phyloP scores from a whole-genome alignment of 2,329 filamentous ascomycete species.

The Aspergillus proliferans region DNA sequence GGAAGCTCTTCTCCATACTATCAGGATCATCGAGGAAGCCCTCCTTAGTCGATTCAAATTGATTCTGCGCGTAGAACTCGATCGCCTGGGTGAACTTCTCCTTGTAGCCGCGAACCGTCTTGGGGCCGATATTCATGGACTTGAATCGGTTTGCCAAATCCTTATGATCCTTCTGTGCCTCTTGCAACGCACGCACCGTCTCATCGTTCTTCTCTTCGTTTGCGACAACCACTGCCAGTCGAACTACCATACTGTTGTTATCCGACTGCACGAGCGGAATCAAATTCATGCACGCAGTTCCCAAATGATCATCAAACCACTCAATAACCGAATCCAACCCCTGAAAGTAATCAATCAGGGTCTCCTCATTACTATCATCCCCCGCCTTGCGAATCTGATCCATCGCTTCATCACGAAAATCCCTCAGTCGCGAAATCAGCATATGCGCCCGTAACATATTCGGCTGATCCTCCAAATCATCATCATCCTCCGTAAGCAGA shows the following conservation, averaged over 20 bases:
- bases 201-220: slow-evolving; percentile 96
- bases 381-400: slow-evolving; percentile 81
- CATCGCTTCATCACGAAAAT: slow-evolving; percentile 93
- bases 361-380: slow-evolving; percentile 68
- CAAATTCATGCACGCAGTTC: slow-evolving; percentile 78
- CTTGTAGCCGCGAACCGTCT: slow-evolving; percentile 90
- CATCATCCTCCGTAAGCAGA: slow-evolving; percentile 76
- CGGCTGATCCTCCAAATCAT: slow-evolving; percentile 81
- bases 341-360: slow-evolving; percentile 83
- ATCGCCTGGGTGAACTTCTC: slow-evolving; percentile 86
- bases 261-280: slow-evolving; percentile 80
- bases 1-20: slow-evolving; percentile 76
- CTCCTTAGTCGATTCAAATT: slow-evolving; percentile 65
- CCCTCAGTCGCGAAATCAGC: slow-evolving; percentile 81
- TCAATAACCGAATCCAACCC: slow-evolving; percentile 80
- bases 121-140: slow-evolving; percentile 88
- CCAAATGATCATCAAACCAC: slow-evolving; percentile 94
- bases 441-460: slow-evolving; percentile 87
- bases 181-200: slow-evolving; percentile 82
- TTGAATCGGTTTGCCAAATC: slow-evolving; percentile 91
- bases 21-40: slow-evolving; percentile 78
- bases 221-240: slow-evolving; percentile 85
- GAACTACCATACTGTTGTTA: slow-evolving; percentile 82
- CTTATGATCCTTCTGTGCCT: slow-evolving; percentile 91
- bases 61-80: slow-evolving; percentile 62